Evolutionary conservation across 148 eudicot genomes (phyloP), one percentile per base, ranked within the genome.

Genomic region (Chenopodium berlandieri): DNA sequence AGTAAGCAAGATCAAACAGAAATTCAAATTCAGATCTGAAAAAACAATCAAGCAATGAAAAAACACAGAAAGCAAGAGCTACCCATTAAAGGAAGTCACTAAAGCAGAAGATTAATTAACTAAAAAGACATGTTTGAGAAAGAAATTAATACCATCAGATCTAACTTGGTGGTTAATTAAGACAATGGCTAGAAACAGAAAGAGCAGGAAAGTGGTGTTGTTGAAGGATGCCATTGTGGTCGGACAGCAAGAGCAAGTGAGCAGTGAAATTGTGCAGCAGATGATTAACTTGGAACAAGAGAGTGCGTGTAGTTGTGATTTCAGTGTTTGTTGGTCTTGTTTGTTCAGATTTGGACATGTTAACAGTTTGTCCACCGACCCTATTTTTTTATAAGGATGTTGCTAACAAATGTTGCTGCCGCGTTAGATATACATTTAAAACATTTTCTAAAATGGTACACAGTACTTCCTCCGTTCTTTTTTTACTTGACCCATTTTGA

Each of bases 81-180:
- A 77, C 73, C 76, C 81, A 62, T 77, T 3, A 71, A 77, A 71
- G 76, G 40, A 77, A 11, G 0, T 31, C 10, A 66, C 14, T 22
- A 12, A 71, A 73, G 32, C 6, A 48, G 30, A 73, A 74, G 13
- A 83, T 56, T 52, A 71, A 83, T 47, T 1, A 78, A 78, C 8
- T 34, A 17, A 47, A 65, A 48, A 54, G 20, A 2, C 54, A 47
- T 22, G 9, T 9, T 2, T 12, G 30, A 44, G 32, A 22, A 13
- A 65, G 31, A 52, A n/a, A 12, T 47, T 71, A 0, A 71, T 84
- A 84, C 86, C 86, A 76, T 84, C 81, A 84, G 86, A 80, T 76
- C 81, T 76, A 34, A 84, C 86, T 76, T 80, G 86, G 83, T 80
- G 76, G 69, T 78, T 37, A 0, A 72, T 48, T 71, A 80, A 48